phyloP scores from a whole-genome alignment of 768 basidiomycete genomes.

The Tylopilus felleus region DNA sequence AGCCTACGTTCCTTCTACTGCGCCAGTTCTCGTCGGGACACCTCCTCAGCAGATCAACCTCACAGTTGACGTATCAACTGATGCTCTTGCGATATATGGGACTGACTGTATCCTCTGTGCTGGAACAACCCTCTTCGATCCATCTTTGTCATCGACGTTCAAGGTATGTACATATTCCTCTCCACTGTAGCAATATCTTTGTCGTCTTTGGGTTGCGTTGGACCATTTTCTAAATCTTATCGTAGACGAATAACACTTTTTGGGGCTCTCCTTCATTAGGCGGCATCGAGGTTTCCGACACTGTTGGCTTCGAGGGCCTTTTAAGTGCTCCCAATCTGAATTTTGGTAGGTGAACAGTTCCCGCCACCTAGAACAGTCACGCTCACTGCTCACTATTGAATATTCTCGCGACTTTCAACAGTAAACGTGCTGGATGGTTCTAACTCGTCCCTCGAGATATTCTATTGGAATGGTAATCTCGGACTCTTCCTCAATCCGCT shows the following conservation, averaged over 20 bases:
- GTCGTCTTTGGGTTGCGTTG: not conserved
- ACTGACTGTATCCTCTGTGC: conserved; percentile 27
- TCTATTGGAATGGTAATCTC: conserved; percentile 21
- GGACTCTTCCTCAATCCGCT: conserved; percentile 27
- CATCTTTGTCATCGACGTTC: conserved; percentile 23
- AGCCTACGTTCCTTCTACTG: conserved; percentile 10
- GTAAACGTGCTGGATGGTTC: conserved; percentile 27
- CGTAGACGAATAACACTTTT: conserved; percentile 15
- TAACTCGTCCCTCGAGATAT: not conserved
- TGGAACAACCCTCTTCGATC: conserved; percentile 20
- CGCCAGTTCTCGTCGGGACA: conserved; percentile 22
- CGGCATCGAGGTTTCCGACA: conserved; percentile 18
- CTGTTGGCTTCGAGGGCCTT: conserved; percentile 21
- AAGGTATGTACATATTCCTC: conserved; percentile 14
- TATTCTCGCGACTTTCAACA: not conserved
- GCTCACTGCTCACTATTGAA: not conserved
- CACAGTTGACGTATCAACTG: conserved; percentile 19
- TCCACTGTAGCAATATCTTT: not conserved
- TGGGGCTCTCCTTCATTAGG: conserved; percentile 17
- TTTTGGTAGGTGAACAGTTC: conserved; percentile 14
- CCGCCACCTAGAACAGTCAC: not conserved
- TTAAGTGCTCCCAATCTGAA: conserved; percentile 5
- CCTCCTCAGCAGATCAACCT: conserved; percentile 28
- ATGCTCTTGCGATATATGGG: conserved; percentile 14
- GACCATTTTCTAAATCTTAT: not conserved